Evolutionary conservation across 192 early-diverging fungal species (phyloP), one percentile per base, ranked within the genome.

Genomic region (Gigaspora rosea): DNA sequence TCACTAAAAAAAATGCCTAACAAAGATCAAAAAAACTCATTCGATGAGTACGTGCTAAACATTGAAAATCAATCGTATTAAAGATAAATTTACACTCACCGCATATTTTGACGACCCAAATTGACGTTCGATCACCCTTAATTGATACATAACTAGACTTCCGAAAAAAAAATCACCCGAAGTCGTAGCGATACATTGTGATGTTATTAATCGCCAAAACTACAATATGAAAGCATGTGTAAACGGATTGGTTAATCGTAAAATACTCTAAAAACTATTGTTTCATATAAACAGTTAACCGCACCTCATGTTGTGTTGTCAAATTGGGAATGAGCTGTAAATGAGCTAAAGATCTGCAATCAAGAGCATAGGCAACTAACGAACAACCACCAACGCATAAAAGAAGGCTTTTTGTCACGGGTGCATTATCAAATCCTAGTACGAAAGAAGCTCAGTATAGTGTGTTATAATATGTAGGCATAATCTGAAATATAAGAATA

Each of bases 371-470:
- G 2, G 85, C 76, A 20, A 85, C 74, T 51, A 92, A 61, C 0
- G 89, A 85, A 18, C 82, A 85, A 7, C 77, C 78, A 11, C 88
- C 86, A 50, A 88, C 75, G 11, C 82, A 62, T 12, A 90, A 71
- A 8, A 88, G 61, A 32, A 90, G 72, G 11, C 80, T 71, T 75
- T 90, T 92, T n/a, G 86, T 89, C 22, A 86, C 82, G 16, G 88
- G 90, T 41, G 88, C 88, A 81, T 90, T 89, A 46, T 87, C 83
- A 72, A 92, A 90, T 47, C 90, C 90, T 88, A 77, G 41, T 41
- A 7, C 41, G 41, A 41, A 41, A 3, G 41, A 41, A 6, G 41
- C 41, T 41, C 41, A 41, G 41, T 41, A 41, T 41, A 41, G 7
- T 41, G 41, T 41, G 7, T 6, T 41, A 41, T 41, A 41, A 41